Conservation (phyloP, 129 eudicot genomes). For the Smallanthus sonchifolius region DNA sequence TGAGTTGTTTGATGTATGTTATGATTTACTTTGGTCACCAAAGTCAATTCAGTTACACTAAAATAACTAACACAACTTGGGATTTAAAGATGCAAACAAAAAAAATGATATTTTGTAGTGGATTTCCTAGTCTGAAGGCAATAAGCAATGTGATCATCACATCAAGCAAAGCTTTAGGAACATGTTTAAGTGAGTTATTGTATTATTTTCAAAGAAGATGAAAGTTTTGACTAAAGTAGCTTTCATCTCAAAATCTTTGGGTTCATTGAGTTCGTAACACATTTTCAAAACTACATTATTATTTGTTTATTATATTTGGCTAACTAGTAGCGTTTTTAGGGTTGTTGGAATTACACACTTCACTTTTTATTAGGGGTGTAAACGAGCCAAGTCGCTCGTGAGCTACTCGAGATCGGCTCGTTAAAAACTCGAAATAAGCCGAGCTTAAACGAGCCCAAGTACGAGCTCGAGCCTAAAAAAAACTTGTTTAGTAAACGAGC, state of each 20-base stretch:
- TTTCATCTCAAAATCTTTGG: conserved; percentile 14
- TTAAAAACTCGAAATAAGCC: too few species aligned
- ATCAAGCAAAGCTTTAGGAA: conserved; percentile 30
- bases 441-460: too few species aligned
- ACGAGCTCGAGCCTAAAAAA: too few species aligned
- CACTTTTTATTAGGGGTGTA: too few species aligned
- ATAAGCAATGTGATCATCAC: conserved; percentile 23
- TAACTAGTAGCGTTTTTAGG: background rate
- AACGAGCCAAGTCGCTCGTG: too few species aligned
- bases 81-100: background rate
- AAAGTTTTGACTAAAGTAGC: conserved; percentile 18
- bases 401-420: too few species aligned
- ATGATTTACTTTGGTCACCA: too few species aligned
- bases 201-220: conserved; percentile 4
- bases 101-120: conserved; percentile 21
- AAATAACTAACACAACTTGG: too few species aligned
- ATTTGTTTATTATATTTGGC: conserved; percentile 12
- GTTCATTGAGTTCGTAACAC: conserved; percentile 12
- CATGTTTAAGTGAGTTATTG: conserved; percentile 1
- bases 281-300: conserved; percentile 18
- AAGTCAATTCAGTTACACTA: too few species aligned
- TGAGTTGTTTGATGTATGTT: too few species aligned
- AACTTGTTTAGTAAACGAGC: too few species aligned
- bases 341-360: conserved; percentile 4
- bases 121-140: conserved; percentile 24